These are phyloP conservation scores for Aspergillus fumigatus DNA, from an alignment of 2,329 filamentous ascomycete species.

Conservation along the genomic window DNA sequence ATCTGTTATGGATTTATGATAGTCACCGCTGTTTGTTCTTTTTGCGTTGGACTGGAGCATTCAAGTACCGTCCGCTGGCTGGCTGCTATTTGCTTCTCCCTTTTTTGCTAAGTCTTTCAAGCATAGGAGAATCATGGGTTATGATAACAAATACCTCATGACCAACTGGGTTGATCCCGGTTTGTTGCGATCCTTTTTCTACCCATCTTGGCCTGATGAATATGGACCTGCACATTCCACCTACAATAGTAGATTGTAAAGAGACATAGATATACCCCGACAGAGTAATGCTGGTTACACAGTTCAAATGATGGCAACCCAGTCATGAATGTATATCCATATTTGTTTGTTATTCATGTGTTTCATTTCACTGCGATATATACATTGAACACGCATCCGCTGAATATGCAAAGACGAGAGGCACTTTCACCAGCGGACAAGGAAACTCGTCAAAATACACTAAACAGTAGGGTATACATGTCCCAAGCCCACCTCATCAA, in stretches of 20 bases:
- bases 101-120: background rate
- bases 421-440: background rate
- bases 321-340: background rate
- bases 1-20: conserved; percentile 8
- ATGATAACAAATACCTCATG: background rate
- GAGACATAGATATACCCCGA: background rate
- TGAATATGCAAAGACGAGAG: too few relatives aligned
- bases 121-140: background rate
- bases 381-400: background rate
- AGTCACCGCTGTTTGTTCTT: conserved; percentile 6
- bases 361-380: background rate
- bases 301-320: background rate
- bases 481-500: background rate
- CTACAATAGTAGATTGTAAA: background rate
- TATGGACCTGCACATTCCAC: background rate
- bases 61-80: conserved; percentile 5
- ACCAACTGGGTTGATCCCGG: background rate
- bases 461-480: background rate
- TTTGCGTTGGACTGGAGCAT: conserved; percentile 6
- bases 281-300: background rate
- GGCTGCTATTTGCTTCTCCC: conserved; percentile 6
- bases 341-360: background rate
- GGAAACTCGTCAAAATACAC: background rate
- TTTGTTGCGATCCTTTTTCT: background rate
- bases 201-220: background rate